Base-by-base conservation (phyloP, 208 protist genomes). In the Vickermania spadyakhi region DNA sequence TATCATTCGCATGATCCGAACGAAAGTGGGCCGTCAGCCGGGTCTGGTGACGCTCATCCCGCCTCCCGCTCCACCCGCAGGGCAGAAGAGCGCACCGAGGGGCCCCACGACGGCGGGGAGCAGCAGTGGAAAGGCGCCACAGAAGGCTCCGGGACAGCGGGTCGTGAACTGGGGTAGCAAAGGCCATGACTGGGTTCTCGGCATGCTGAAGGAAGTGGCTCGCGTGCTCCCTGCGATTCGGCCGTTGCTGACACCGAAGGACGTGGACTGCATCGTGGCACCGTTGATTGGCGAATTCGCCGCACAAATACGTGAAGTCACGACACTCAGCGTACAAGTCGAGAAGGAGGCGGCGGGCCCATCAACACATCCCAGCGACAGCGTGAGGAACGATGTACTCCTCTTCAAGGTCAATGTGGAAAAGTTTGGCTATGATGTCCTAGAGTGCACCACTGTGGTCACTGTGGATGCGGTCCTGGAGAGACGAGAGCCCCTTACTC, bases 401-500 rank as follows among this genome's bases (percentile, higher is more conserved):
- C 74, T 94, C 36, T 96, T 93, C 72, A 91, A 87, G 62, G 81
- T 80, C 7, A 96, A 96, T 61, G 77, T 94, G 3, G 86, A 96
- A 71, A 80, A 79, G 45, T 96, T 96, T 61, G 91, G 91, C 28
- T 96, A 84, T 59, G 83, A 92, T 62, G 88, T 94, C 26, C 65
- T 93, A 31, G 64, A 57, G 14, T 89, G 85, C 72, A 81, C 79
- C n/a, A 66, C 53, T 25, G 68, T 75, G 18, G 69, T 65, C 2
- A 73, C 72, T 21, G 70, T 68, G 28, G 67, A 68, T 25, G 72
- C 63, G 1, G 77, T 73, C 51, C 79, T 74, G 72, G 58, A 70
- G 23, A 49, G 51, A 58, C 26, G 36, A 28, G 41, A 56, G n/a
- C 27, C 31, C 25, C 73, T 88, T n/a, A 52, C 60, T 1, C 82